Percentiles rank a stretch among this genome's conserved stretches.
These are phyloP conservation scores for Geotrichum fermentans DNA, from an alignment of 1,139 yeast species.

Conservation along the genomic window DNA sequence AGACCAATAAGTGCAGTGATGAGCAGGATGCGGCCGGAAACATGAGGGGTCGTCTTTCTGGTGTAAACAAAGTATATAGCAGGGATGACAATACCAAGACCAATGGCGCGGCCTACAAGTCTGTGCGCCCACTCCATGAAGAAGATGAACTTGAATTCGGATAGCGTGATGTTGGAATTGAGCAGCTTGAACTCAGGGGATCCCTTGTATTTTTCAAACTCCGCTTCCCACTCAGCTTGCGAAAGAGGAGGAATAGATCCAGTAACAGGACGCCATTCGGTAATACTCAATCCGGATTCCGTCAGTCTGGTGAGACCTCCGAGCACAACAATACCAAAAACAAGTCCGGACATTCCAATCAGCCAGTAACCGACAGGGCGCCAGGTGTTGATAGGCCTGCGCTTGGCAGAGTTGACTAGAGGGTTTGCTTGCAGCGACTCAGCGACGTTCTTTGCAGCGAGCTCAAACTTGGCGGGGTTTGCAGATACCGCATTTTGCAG, in stretches of 20 bases:
- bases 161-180: constrained; percentile 84
- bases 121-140: constrained; percentile 98
- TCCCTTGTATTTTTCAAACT: constrained; percentile 70
- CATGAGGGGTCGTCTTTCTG: constrained; percentile 61
- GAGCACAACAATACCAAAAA: constrained; percentile 90
- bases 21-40: constrained; percentile 63
- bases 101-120: constrained; percentile 85
- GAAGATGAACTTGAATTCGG: constrained; percentile 91
- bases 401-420: constrained; percentile 19
- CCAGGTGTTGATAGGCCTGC: constrained; percentile 32
- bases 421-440: constrained; percentile 20
- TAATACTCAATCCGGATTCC: constrained; percentile 91
- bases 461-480: constrained; percentile 18
- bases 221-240: constrained; percentile 77
- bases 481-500: constrained; percentile 17
- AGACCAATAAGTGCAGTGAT: constrained; percentile 76
- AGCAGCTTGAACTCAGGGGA: constrained; percentile 90
- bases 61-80: constrained; percentile 73
- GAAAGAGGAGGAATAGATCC: constrained; percentile 86
- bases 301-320: constrained; percentile 95
- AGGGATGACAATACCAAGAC: constrained; percentile 75
- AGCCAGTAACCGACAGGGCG: constrained; percentile 76
- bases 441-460: constrained; percentile 19
- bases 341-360: constrained; percentile 82
- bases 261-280: constrained; percentile 98